Conservation (phyloP, 805 yeast genomes). For the Wickerhamomyces mucosus region DNA sequence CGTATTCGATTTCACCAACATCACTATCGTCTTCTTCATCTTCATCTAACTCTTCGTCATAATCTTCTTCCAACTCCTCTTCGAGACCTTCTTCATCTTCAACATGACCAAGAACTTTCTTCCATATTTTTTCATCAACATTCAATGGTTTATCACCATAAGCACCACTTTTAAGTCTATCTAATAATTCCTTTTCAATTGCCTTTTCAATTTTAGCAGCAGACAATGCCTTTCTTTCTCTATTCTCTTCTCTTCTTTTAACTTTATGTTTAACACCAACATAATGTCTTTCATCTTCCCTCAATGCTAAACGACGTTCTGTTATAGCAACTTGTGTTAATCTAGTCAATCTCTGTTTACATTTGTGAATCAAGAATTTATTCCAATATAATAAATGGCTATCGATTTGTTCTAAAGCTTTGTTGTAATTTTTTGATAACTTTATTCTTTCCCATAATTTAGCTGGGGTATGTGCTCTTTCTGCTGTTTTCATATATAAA, state of each 20-base stretch:
- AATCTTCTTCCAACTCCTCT: constrained; percentile 39
- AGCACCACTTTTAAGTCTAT: constrained; percentile 93
- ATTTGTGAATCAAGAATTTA: constrained; percentile 79
- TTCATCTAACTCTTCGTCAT: constrained; percentile 38
- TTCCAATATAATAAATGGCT: constrained; percentile 88
- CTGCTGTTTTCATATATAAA: constrained; percentile 93
- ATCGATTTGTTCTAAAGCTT: constrained; percentile 84
- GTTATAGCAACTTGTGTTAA: constrained; percentile 92
- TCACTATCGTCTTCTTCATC: constrained; percentile 45
- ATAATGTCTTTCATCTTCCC: constrained; percentile 86
- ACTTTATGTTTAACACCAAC: constrained; percentile 93
- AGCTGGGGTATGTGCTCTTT: constrained; percentile 92
- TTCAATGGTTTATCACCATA: constrained; percentile 97
- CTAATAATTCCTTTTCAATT: constrained; percentile 90
- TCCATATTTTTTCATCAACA: constrained; percentile 94
- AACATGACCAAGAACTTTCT: constrained; percentile 78
- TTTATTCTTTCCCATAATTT: constrained; percentile 93
- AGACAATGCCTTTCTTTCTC: constrained; percentile 93
- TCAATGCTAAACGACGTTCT: constrained; percentile 84
- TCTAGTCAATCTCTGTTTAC: constrained; percentile 92
- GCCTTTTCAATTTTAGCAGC: constrained; percentile 97
- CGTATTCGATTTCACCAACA: constrained; percentile 78
- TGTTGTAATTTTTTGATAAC: constrained; percentile 79
- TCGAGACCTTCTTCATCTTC: constrained; percentile 55
- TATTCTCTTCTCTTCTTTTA: constrained; percentile 83